Base-by-base conservation (phyloP, 108 stramenopile species). In the Stephanodiscus triporus region DNA sequence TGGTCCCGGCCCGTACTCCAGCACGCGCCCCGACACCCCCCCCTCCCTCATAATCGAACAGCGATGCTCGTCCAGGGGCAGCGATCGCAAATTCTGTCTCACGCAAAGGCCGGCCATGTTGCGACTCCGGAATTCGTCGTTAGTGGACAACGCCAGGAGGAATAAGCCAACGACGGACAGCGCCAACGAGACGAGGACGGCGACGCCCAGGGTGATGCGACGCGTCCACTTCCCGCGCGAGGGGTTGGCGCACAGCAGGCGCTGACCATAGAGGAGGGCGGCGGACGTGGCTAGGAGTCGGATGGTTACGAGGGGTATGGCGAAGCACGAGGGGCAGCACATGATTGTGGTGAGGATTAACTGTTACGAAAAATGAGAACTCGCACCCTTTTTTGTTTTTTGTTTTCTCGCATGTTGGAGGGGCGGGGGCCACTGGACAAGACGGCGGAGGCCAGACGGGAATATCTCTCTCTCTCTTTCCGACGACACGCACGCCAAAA, bases 1-100 rank as follows among this genome's bases (percentile, higher is more conserved):
- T 3, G 86, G 86, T 9, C 86, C 86, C 0, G 82, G 81, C 11
- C 86, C 86, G 30, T 83, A 73, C 45, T 87, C 86, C 19, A 87
- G 19, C 0, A 87, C 82, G 22, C 54, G 67, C 1, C 78, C 78
- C 11, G 59, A 20, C 0, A 72, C 37, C 24, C 63, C 51, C 2
- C 72, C 78, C 49, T 62, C 47, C 24, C 65, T 30, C 14, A 80
- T 20, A 38, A 80, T 68, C 14, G 51, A 58, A 27, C 78, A 80
- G 30, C 78, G 61, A 63, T 68, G 60, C 13, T 63, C 53, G 56
- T 80, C 71, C 40, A 80, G 42, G 0, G 78, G 72, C 10, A 67
- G 63, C 20, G 24, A 61, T 9, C 67, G 66, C 0, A 73, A 34
- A 51, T 80, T 80, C 42, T 68, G 60, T 19, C 60, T 43, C 20